These are phyloP conservation scores for Pestalotiopsis sp. DNA, from an alignment of 2,329 filamentous ascomycete species.

Conservation along the genomic window DNA sequence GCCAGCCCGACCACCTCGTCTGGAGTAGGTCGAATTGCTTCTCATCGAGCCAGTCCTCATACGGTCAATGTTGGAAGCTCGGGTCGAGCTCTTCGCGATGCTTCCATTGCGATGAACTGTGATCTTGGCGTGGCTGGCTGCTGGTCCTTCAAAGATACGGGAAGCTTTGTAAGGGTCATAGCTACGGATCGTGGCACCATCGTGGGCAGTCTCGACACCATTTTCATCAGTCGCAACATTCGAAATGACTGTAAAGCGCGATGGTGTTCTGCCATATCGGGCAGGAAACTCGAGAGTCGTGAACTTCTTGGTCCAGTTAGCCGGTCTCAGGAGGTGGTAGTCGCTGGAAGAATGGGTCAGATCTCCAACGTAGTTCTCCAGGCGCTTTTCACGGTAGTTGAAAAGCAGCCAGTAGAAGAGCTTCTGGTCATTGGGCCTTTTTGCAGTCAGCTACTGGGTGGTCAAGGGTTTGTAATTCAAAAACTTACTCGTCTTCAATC, in stretches of 20 bases:
- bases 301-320: conserved; percentile 60
- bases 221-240: conserved; percentile 54
- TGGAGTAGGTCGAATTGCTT: conserved; percentile 34
- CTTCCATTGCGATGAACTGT: conserved; percentile 64
- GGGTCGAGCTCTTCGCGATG: conserved; percentile 27
- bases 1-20: conserved; percentile 24
- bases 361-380: conserved; percentile 84
- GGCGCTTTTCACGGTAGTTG: conserved; percentile 79
- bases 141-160: conserved; percentile 48
- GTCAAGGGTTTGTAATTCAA: not conserved
- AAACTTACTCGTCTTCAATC: conserved; percentile 62
- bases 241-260: conserved; percentile 68
- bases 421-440: conserved; percentile 84
- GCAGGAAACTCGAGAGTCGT: conserved; percentile 63
- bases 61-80: conserved; percentile 29
- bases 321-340: conserved; percentile 76
- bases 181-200: conserved; percentile 57
- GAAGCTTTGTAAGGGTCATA: conserved; percentile 87
- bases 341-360: conserved; percentile 88
- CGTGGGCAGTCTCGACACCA: conserved; percentile 35
- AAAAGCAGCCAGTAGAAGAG: conserved; percentile 87
- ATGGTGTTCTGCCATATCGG: conserved; percentile 55
- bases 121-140: conserved; percentile 67
- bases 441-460: conserved; percentile 26
- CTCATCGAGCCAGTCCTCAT: conserved; percentile 38